These are phyloP conservation scores for Mayamaea pseudoterrestris DNA, from an alignment of 108 stramenopile species.

Conservation along the genomic window DNA sequence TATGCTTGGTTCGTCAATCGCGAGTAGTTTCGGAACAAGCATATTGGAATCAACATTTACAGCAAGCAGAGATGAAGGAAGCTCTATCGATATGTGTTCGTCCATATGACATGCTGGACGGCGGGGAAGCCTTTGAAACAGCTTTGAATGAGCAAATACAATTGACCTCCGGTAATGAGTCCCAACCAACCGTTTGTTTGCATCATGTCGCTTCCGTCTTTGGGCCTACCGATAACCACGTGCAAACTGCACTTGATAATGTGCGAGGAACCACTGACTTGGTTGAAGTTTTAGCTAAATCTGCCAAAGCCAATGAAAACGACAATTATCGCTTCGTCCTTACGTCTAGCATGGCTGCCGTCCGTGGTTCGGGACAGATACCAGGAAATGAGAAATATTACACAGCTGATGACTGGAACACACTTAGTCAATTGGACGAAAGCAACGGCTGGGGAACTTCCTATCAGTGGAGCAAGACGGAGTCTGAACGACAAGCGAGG, in stretches of 20 bases:
- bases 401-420: slow-evolving; percentile 75
- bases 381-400: slow-evolving; percentile 59
- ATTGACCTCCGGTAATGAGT: slow-evolving; percentile 1
- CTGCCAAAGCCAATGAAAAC: too few species aligned
- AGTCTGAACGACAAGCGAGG: slow-evolving; percentile 57
- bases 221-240: slow-evolving; percentile 65
- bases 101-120: slow-evolving; percentile 77
- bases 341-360: slow-evolving; percentile 80
- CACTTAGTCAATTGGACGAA: slow-evolving; percentile 36
- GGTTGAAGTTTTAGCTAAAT: slow-evolving; percentile 26
- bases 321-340: slow-evolving; percentile 30
- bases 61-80: not conserved
- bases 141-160: slow-evolving; percentile 24
- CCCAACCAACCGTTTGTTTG: slow-evolving; percentile 22
- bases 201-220: slow-evolving; percentile 77
- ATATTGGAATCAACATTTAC: slow-evolving; percentile 32
- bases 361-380: slow-evolving; percentile 60
- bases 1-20: slow-evolving; percentile 50
- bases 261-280: slow-evolving; percentile 61
- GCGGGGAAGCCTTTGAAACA: slow-evolving; percentile 29
- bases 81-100: slow-evolving; percentile 15
- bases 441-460: slow-evolving; percentile 68
- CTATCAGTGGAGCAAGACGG: slow-evolving; percentile 78
- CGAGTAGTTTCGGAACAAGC: slow-evolving; percentile 36
- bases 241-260: slow-evolving; percentile 65